phyloP scores from a whole-genome alignment of 2,329 filamentous ascomycete species.

The Aureobasidium uvarum region DNA sequence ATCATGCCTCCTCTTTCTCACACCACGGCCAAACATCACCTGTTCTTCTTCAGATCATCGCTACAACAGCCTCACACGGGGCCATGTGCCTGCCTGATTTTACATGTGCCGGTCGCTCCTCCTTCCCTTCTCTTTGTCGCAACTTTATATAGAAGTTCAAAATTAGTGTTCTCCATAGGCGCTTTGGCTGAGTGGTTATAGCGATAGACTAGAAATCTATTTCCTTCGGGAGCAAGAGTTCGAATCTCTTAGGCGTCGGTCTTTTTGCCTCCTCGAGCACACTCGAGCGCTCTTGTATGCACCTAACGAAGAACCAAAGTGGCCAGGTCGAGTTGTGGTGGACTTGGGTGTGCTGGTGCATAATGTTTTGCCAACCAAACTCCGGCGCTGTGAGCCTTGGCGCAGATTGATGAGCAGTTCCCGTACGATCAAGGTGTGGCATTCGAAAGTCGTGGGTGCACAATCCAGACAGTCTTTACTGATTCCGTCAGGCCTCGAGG shows the following conservation, averaged over 20 bases:
- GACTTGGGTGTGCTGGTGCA: background rate
- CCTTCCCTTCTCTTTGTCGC: too few relatives aligned
- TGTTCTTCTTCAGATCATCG: background rate
- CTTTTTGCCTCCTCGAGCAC: background rate
- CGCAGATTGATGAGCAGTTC: background rate
- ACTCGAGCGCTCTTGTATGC: background rate
- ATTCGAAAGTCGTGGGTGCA: too few relatives aligned
- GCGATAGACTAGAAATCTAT: slow-evolving; percentile 25
- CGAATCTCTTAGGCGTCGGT: slow-evolving; percentile 21
- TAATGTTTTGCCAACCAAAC: background rate
- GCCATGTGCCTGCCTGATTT: background rate
- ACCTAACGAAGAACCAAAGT: background rate
- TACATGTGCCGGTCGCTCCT: background rate
- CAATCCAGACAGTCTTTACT: too few relatives aligned
- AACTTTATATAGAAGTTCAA: too few relatives aligned
- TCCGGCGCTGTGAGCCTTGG: background rate
- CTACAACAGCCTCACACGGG: background rate
- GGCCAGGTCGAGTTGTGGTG: background rate
- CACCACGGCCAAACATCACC: background rate
- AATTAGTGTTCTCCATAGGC: too few relatives aligned
- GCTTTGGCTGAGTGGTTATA: slow-evolving; percentile 26
- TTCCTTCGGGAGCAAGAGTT: slow-evolving; percentile 21
- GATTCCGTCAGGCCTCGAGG: background rate
- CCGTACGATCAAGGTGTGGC: too few relatives aligned
- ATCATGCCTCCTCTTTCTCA: background rate